phyloP scores from a whole-genome alignment of 495 filamentous ascomycete genomes.

The Elasticomyces elasticus region DNA sequence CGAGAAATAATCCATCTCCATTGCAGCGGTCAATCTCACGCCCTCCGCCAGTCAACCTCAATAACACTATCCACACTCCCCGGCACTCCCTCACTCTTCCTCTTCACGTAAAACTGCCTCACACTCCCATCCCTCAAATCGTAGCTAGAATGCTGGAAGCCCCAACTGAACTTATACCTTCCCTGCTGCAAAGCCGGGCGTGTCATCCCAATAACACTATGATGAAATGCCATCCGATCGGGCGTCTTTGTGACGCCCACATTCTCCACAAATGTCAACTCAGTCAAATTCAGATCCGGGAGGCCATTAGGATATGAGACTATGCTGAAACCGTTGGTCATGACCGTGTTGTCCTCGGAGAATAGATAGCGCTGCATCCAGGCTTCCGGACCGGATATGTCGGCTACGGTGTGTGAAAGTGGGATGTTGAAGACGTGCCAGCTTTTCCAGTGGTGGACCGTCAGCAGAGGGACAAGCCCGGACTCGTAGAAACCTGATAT shows the following conservation, averaged over 20 bases:
- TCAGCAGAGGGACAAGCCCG: constrained; percentile 1
- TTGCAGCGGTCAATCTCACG: not conserved
- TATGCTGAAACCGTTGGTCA: constrained; percentile 12
- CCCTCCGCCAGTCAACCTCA: constrained; percentile 5
- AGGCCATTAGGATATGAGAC: constrained; percentile 6
- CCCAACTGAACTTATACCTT: constrained; percentile 4
- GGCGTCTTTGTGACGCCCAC: not conserved
- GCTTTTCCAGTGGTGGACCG: constrained; percentile 10
- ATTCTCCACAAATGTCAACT: constrained; percentile 3
- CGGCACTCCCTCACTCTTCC: not conserved
- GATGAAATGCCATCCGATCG: not conserved
- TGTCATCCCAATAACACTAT: constrained; percentile 5
- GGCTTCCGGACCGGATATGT: constrained; percentile 4
- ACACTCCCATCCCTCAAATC: constrained; percentile 4
- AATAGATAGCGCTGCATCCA: constrained; percentile 11
- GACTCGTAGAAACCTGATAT: constrained; percentile 15
- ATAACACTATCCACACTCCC: constrained; percentile 5
- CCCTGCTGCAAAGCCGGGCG: constrained; percentile 4
- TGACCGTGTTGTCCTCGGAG: constrained; percentile 6
- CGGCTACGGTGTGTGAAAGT: not conserved
- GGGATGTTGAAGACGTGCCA: constrained; percentile 1
- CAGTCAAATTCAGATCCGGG: constrained; percentile 2
- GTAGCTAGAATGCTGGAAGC: not conserved
- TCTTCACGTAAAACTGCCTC: constrained; percentile 12
- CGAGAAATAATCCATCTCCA: no score